Evolutionary conservation across 1,284 basidiomycete genomes (phyloP).

Genomic region (Leccinum pachyderme): DNA sequence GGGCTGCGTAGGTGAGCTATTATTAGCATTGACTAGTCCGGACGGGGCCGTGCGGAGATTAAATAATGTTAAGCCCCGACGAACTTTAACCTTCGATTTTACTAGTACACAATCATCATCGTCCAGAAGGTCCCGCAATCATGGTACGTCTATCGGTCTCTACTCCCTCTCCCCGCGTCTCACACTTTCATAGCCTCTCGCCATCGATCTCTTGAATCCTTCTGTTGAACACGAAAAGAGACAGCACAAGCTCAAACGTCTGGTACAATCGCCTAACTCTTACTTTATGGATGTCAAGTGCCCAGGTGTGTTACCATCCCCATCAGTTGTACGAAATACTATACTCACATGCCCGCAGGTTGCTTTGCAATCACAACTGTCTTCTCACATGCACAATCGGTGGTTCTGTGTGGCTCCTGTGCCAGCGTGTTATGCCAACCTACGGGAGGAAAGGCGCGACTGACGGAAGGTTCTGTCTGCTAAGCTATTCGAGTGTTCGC

Average conservation of each 20-base stretch:
- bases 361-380: constrained; percentile 95
- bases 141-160: constrained; percentile 16
- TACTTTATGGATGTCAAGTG: constrained; percentile 99
- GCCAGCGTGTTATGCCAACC: constrained; percentile 97
- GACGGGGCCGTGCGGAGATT: constrained; percentile 20
- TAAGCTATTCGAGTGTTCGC: constrained; percentile 5
- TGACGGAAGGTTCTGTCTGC: constrained; percentile 87
- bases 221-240: constrained; percentile 83
- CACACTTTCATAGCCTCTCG: constrained; percentile 75
- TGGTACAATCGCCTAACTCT: constrained; percentile 97
- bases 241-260: constrained; percentile 99
- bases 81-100: constrained; percentile 26
- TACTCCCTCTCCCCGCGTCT: constrained; percentile 1
- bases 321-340: background rate
- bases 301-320: constrained; percentile 65
- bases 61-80: constrained; percentile 19
- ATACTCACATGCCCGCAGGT: constrained; percentile 43
- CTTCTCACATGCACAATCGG: constrained; percentile 94
- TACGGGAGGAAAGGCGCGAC: constrained; percentile 96
- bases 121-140: constrained; percentile 11
- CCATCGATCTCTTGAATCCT: constrained; percentile 97
- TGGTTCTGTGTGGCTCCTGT: constrained; percentile 92
- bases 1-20: constrained; percentile 17
- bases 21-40: constrained; percentile 2
- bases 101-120: constrained; percentile 27